Evolutionary conservation across 140 eudicot species (phyloP), one percentile per base, ranked within the genome.

Genomic region (Flaveria floridana): DNA sequence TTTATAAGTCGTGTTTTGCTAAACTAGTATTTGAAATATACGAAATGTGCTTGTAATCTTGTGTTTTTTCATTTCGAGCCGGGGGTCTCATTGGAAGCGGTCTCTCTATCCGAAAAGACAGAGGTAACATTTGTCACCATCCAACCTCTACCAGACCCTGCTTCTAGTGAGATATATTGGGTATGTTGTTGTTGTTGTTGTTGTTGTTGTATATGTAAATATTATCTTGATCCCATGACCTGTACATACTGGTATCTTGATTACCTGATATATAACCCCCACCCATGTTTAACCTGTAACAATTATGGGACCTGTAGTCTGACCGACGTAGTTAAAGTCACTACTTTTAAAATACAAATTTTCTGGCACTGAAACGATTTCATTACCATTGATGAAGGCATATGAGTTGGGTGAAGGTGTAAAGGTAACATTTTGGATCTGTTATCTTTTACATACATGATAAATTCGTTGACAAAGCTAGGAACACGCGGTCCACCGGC

Each of bases 251-350:
- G 0, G 84, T 81, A 65, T 87, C 92, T 3, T 55, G 21, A 0
- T 64, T 20, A 2, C 12, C 61, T 0, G 64, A 14, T 18, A 89
- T 42, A 2, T 26, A 0, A 4, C 3, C 5, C 3, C 88, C 88
- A 5, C 96, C 96, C 18, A 83, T 80, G 64, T 89, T 87, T 63
- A 89, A 39, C 81, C 90, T 74, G 84, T 84, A 86, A 2, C 76
- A 46, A 87, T 75, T 1, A 6, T 3, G 19, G 68, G 86, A 2
- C 37, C 34, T 2, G 55, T 18, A 48, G 0, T 34, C 21, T 13
- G 80, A 9, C 30, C 46, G 2, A 79, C 81, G 18, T 15, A 47
- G 0, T 68, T 74, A 44, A 73, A 2, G 52, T 28, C 44, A 2
- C 28, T 65, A 66, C 3, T 3, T 0, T 46, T 66, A 4, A 11